Base-by-base conservation (phyloP, 768 basidiomycete genomes). In the Brasilioporus rufonigricans region DNA sequence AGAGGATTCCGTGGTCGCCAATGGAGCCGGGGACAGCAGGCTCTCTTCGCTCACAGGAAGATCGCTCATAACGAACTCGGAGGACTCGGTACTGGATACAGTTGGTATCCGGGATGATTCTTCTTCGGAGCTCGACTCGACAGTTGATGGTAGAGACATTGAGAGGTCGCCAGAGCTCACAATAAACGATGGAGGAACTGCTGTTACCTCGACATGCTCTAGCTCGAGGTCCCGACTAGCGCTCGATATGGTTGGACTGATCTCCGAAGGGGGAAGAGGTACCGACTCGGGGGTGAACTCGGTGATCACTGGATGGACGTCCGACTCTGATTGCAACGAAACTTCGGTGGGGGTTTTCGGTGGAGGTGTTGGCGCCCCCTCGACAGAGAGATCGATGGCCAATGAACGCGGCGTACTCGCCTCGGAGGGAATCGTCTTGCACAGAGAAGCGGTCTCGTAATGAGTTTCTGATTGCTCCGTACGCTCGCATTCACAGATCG, bases 381-480 rank as follows among this genome's bases (percentile, higher is more conserved):
- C 58, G 8, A 60, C 50, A 3, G 71, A 63, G 23, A 67, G 58
- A 39, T 73, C 74, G 24, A 66, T 63, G 0, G 63, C 67, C 48
- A 80, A 73, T 2, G 77, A 78, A 48, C 61, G 62, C 1, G 70
- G 70, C 0, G 71, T 70, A 44, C 62, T 70, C 23, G 44, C 68
- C 44, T 71, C 68, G n/a, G 73, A 70, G 18, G 74, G 69, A 14
- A 74, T 71, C 19, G 73, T 72, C 57, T 49, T 63, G 61, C 72
- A 71, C n/a, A 71, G 4, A 10, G 71, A 72, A 1, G 79, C 84
- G 7, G 82, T 85, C 56, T 76, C 72, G 50, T 78, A 86, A 2
- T 70, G 65, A 4, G 81, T 84, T 48, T 77, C 72, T 55, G 80
- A 86, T 33, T 52, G 55, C 39, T 63, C 68, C 4, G 60, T 54